Evolutionary conservation across 768 basidiomycete genomes (phyloP), one percentile per base, ranked within the genome.

Genomic region (Podaxis sp.): DNA sequence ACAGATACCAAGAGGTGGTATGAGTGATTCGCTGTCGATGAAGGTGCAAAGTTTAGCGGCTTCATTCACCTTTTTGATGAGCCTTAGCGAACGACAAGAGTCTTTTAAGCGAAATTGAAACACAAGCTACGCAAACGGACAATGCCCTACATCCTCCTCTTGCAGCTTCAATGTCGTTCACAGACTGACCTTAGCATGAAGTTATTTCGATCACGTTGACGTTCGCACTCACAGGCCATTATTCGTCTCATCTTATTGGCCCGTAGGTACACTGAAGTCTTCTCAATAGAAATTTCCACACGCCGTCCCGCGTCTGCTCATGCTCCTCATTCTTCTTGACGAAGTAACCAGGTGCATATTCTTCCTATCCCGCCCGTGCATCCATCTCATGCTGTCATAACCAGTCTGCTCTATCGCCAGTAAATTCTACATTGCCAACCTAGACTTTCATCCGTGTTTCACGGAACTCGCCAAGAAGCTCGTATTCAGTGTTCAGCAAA

Each of bases 291-390:
- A 85, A 90, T 55, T 95, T 96, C 74, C 96, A 98, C 73, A 97
- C 96, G 0, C 95, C 96, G 1, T 86, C 93, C 3, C 83, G 97
- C 40, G 93, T 98, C 15, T 96, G 96, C 70, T 94, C 93, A 27
- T 87, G 96, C 24, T 94, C 93, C 38, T 96, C 96, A 0, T 98
- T 99, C 76, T 76, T 98, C 52, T 82, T 98, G 59, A 98, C 24
- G 4, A 6, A 29, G 27, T 96, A 15, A 93, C 94, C 19, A 91
- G 91, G 91, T 92, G 69, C 63, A 88, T 84, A 8, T n/a, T 29
- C 46, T 55, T 68, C 37, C 27, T 25, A 19, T 33, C 40, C 36
- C 36, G n/a, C 15, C 61, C 52, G 27, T 41, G 41, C 36, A 33
- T 53, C 46, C 50, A 62, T 9, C 51, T 52, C 63, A 50, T 19